phyloP scores from a whole-genome alignment of 768 basidiomycete species.

The Boletellus ananiceps region DNA sequence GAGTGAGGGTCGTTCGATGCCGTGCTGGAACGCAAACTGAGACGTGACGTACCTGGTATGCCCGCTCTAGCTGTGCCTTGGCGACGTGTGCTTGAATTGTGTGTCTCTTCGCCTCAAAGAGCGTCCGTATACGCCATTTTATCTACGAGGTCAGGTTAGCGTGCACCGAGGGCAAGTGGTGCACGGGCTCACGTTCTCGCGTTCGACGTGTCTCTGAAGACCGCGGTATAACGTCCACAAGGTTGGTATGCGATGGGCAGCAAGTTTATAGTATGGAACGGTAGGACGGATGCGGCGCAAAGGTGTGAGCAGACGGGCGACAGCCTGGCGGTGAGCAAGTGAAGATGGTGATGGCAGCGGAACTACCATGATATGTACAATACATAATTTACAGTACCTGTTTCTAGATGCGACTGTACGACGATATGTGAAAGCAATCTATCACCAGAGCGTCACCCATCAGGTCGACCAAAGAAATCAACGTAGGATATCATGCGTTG shows the following conservation, averaged over 20 bases:
- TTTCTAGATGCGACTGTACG: neutral
- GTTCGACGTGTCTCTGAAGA: constrained; percentile 52
- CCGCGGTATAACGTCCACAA: constrained; percentile 74
- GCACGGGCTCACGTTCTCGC: constrained; percentile 44
- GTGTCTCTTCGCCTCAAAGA: constrained; percentile 51
- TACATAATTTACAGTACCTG: neutral
- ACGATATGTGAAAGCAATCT: neutral
- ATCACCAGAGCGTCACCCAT: neutral
- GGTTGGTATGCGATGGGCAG: constrained; percentile 72
- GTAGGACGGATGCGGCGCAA: constrained; percentile 56
- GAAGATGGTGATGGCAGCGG: constrained; percentile 28
- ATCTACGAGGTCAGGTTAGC: constrained; percentile 39
- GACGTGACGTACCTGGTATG: constrained; percentile 48
- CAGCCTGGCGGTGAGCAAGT: constrained; percentile 45
- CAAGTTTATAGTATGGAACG: constrained; percentile 63
- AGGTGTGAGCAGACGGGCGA: constrained; percentile 51
- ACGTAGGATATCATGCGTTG: constrained; percentile 11
- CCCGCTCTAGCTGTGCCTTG: constrained; percentile 41
- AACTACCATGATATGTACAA: constrained; percentile 8
- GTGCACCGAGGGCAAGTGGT: neutral
- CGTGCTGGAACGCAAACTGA: neutral
- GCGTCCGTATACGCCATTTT: constrained; percentile 46
- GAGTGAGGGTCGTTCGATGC: neutral
- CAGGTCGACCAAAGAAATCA: neutral
- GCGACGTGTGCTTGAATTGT: constrained; percentile 53